Base-by-base conservation (phyloP, 805 yeast genomes). In the Hermanozyma aechmeae region DNA sequence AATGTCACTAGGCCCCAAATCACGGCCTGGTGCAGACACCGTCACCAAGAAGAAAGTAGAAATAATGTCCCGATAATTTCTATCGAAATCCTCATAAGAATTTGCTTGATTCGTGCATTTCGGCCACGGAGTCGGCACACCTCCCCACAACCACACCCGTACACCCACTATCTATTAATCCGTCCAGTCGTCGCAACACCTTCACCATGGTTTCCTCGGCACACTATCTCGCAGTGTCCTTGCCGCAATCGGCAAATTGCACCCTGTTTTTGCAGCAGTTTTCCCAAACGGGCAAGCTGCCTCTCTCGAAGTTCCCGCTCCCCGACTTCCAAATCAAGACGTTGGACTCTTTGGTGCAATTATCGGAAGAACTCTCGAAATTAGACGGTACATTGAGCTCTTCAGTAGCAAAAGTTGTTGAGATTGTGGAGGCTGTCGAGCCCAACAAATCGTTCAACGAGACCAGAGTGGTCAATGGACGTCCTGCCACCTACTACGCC, bases 281-380 rank as follows among this genome's bases (percentile, higher is more conserved):
- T 17, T 58, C 79, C 34, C 57, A 70, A 35, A 71, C 65, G 14
- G 87, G 86, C 13, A 68, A 62, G 41, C 66, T 71, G 23, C 76
- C 72, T 27, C 63, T 83, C 19, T 53, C 65, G 30, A 60, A 68
- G 32, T 71, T 81, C 34, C 61, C 65, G 20, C 65, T 86, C 29
- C 97, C 97, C 6, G 75, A 68, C 37, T 89, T 92, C 58, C 89
- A 92, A 55, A 84, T 92, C 38, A 96, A 96, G 16, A 87, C 97
- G 9, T 70, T 92, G 49, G 99, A 92, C 56, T 79, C 86, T 17
- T 68, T 92, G 35, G 93, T 92, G 31, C 76, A 80, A 44, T 87
- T 87, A 56, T 76, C 87, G 52, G 98, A 92, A 47, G 97, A 89
- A 48, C 68, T 92, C 33, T 61, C 73, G 24, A 87, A 85, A 51